Evolutionary conservation across 306 rosid genomes (phyloP), one percentile per base, ranked within the genome.

Genomic region (Bauhinia variegata): DNA sequence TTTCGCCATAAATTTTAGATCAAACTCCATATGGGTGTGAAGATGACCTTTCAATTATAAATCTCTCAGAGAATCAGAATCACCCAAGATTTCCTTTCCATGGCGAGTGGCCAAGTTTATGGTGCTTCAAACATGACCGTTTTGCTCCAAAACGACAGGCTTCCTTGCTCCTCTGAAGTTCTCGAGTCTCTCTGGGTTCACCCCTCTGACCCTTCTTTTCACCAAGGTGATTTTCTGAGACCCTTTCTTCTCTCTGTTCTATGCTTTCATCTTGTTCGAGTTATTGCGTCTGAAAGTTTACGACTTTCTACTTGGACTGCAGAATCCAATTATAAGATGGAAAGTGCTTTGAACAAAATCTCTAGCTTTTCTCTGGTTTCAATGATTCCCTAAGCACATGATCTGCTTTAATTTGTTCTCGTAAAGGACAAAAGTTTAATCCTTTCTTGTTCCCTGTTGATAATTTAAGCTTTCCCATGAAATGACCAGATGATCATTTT

Each of bases 121-220:
- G 86, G 82, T 13, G 69, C 39, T 65, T 66, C 92, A 10, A 78
- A 84, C 70, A 80, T 85, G 84, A 58, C 80, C 13, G 71, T 79
- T 68, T 54, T 82, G 8, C 84, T 80, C 6, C 86, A 74, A 80
- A 73, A 73, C 56, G 85, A 82, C 39, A 84, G 81, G 52, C 84
- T 60, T 6, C 88, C 92, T 65, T 70, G 74, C 52, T 79, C 91
- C 56, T 75, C 89, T 81, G 85, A 79, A 0, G 80, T 80, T 62
- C 81, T 82, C 13, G 85, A 81, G 13, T 87, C 89, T 72, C 80
- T 85, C 11, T 92, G 95, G 90, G 62, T 75, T 76, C 86, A 83
- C 67, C 61, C 54, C 79, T 59, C 88, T 48, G 60, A 79, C 68
- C 75, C 80, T 30, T 52, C 88, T 82, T 81, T 88, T 82, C 84